phyloP scores from a whole-genome alignment of 169 alveolate genomes.

The Miamiensis avidus region DNA sequence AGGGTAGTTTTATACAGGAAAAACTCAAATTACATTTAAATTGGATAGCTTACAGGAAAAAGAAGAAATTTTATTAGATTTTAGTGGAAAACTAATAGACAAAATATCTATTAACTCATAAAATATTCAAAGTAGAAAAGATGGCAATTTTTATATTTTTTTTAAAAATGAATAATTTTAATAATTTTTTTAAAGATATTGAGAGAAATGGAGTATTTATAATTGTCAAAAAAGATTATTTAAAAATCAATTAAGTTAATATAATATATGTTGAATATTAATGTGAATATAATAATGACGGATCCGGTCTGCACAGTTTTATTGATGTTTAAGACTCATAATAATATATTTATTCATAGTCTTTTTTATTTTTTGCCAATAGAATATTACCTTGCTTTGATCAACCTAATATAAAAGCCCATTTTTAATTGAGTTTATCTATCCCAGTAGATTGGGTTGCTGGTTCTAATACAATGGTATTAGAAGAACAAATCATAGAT shows the following conservation, averaged over 20 bases:
- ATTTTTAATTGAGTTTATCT: conserved; percentile 33
- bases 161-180: not conserved
- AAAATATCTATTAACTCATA: not conserved
- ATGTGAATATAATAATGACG: conserved; percentile 26
- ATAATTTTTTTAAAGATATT: no score
- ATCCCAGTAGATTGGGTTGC: conserved; percentile 70
- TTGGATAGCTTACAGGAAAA: no score
- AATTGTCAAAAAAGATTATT: not conserved
- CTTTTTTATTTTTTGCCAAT: conserved; percentile 59
- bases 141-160: no score
- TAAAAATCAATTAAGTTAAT: conserved; percentile 27
- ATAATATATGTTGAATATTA: conserved; percentile 33
- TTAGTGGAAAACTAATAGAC: not conserved
- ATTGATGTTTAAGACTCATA: conserved; percentile 39
- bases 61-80: not conserved
- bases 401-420: conserved; percentile 77
- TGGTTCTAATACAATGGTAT: conserved; percentile 52
- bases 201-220: conserved; percentile 13
- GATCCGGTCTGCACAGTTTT: conserved; percentile 37
- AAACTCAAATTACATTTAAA: no score
- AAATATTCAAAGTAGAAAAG: not conserved
- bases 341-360: conserved; percentile 61
- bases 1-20: not conserved
- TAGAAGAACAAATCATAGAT: not conserved
- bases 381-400: conserved; percentile 77